These are phyloP conservation scores for Golubevia sp. DNA, from an alignment of 1,284 basidiomycete species.

Conservation along the genomic window DNA sequence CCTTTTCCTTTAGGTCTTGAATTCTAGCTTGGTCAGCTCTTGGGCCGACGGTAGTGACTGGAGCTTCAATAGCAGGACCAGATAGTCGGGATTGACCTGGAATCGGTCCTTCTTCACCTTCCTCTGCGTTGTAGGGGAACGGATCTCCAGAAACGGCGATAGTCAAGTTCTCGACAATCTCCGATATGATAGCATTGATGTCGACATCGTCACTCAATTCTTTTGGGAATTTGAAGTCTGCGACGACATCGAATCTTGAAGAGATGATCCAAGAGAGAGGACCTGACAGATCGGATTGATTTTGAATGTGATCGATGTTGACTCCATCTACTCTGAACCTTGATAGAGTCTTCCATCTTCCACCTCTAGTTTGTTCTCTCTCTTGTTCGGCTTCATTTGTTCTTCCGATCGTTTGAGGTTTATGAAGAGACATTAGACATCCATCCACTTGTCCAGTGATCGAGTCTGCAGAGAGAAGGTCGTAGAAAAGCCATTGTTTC, in stretches of 20 bases:
- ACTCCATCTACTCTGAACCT: slow-evolving; percentile 95
- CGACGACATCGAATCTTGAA: slow-evolving; percentile 92
- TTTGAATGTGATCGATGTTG: slow-evolving; percentile 93
- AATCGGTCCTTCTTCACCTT: slow-evolving; percentile 67
- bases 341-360: slow-evolving; percentile 67
- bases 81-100: slow-evolving; percentile 86
- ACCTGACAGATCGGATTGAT: slow-evolving; percentile 73
- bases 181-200: slow-evolving; percentile 75
- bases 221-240: slow-evolving; percentile 95
- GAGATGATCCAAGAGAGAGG: slow-evolving; percentile 96
- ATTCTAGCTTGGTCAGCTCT: slow-evolving; percentile 50
- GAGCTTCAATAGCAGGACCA: slow-evolving; percentile 81
- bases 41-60: slow-evolving; percentile 63
- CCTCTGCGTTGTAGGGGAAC: slow-evolving; percentile 20
- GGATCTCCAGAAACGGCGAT: slow-evolving; percentile 35
- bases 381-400: slow-evolving; percentile 67
- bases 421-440: slow-evolving; percentile 94
- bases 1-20: slow-evolving; percentile 16
- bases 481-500: slow-evolving; percentile 95
- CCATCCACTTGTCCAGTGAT: slow-evolving; percentile 98
- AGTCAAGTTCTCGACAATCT: slow-evolving; percentile 82
- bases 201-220: slow-evolving; percentile 79
- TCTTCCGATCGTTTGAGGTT: slow-evolving; percentile 91
- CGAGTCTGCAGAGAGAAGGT: slow-evolving; percentile 78
- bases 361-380: neutral